These are phyloP conservation scores for Diaporthe australafricana DNA, from an alignment of 2,329 filamentous ascomycete species.

Conservation along the genomic window DNA sequence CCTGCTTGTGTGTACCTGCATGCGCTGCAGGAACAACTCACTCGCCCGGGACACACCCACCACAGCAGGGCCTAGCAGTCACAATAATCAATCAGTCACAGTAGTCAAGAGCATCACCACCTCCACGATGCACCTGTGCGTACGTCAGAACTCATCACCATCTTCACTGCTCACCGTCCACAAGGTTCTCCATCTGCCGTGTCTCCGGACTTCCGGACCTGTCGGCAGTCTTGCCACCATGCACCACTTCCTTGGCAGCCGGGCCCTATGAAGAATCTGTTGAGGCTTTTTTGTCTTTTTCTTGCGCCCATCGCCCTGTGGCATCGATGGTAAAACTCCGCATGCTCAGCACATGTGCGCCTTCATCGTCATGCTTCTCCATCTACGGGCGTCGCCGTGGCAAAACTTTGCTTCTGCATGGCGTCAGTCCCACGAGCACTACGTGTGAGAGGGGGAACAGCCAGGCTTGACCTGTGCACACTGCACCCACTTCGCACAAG, in stretches of 20 bases:
- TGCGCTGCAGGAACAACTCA: conserved; percentile 32
- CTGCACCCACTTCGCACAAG: too few relatives aligned
- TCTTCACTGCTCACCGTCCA: not conserved
- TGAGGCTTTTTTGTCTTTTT: not conserved
- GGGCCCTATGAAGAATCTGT: not conserved
- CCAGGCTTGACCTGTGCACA: too few relatives aligned
- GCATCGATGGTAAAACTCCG: not conserved
- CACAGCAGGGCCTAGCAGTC: not conserved
- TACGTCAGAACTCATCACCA: conserved; percentile 9
- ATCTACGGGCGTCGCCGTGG: not conserved
- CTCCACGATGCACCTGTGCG: conserved; percentile 21
- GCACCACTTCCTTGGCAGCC: conserved; percentile 6
- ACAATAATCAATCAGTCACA: not conserved
- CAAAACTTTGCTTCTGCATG: conserved; percentile 10
- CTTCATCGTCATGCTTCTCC: conserved; percentile 4
- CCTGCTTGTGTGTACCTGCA: conserved; percentile 24
- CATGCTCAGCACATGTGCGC: not conserved
- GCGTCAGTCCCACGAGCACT: not conserved
- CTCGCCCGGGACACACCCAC: not conserved
- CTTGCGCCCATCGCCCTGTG: not conserved
- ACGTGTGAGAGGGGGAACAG: too few relatives aligned
- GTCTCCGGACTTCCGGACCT: conserved; percentile 7
- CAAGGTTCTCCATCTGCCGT: not conserved
- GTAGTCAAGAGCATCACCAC: conserved; percentile 19
- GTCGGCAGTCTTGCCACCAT: conserved; percentile 27